Evolutionary conservation across 192 early-diverging fungal species (phyloP), one percentile per base, ranked within the genome.

Genomic region (Mortierella claussenii): DNA sequence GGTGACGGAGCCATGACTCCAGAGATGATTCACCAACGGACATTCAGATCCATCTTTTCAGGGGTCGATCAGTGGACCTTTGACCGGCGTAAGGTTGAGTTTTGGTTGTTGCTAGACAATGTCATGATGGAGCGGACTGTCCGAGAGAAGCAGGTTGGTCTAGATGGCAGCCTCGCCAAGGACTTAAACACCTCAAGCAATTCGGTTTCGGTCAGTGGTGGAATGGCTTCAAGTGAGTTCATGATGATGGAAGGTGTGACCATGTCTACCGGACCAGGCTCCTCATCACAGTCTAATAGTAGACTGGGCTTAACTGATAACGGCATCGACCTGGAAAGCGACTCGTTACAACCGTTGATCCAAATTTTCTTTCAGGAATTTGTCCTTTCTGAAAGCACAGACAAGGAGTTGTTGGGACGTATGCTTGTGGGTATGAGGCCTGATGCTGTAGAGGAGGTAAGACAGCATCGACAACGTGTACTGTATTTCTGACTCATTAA

Each of bases 11-110:
- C 58, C 0, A 20, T 68, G 28, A 68, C 79, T 7, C 67, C 84
- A 7, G 65, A 61, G 10, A 80, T 82, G 59, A 64, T 86, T 32
- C 80, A 81, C 20, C 80, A 83, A 20, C 26, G 71, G 27, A 66
- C 62, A 33, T 63, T 86, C 18, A 60, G 70, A 37, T 58, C 68
- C 11, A 74, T 86, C 15, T 83, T 86, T 54, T 62, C 66, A 26
- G 64, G 81, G 11, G 75, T 86, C 7, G 81, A 81, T 33, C 78
- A 79, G n/a, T 86, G 84, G 84, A 86, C 81, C 30, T 81, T 83
- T 60, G 84, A 83, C 17, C 76, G 80, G 18, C 82, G 80, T 42
- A 81, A 82, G 36, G 82, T 86, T 18, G 80, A 86, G 60, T 58
- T 86, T 37, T 83, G 80, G 65, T 47, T 86, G 12, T 48, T 86